Base-by-base conservation (phyloP, 306 rosid species). In the Carpinus viminea region DNA sequence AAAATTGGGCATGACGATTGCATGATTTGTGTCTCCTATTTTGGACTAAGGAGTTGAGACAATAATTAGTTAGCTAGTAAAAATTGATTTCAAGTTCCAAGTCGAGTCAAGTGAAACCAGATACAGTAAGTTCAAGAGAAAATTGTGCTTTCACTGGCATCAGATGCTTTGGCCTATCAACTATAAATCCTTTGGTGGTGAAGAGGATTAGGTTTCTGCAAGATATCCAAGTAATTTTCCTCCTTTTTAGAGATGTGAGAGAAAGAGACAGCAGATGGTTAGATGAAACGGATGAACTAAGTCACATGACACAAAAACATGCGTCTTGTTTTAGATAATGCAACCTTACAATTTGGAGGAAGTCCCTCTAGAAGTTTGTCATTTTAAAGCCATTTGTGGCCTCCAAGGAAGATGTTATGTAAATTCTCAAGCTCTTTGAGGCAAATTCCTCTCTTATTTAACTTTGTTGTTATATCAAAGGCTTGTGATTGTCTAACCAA, bases 401-500 rank as follows among this genome's bases (percentile, higher is more conserved):
- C 38, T 78, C 38, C 36, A 65, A 65, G 70, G 7, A 65, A 65
- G 34, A 38, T 36, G 70, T 60, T 51, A 26, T 62, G 17, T 54
- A 76, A 75, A 36, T 61, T 70, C 76, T 57, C 24, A 47, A 38
- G 68, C 46, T 76, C 51, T 50, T 70, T 0, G 55, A 59, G 45
- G 38, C 52, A 24, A 65, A 24, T 59, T 59, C 36, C 36, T 38
- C 16, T 3, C 0, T 70, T 31, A 38, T 69, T 31, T 36, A 1
- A 18, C 38, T 26, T 69, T 4, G 4, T 10, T 8, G 2, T 55
- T 55, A 5, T 55, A 69, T 53, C 76, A 41, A 62, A 31, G 45
- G 46, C 46, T 62, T 34, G 8, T 2, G 1, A 65, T 68, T 41
- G 17, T 68, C 7, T 68, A 9, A n/a, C 13, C 7, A 68, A 41